Base-by-base conservation (phyloP, 2,329 filamentous ascomycete genomes). In the Ophiocordyceps camponoti-floridani region DNA sequence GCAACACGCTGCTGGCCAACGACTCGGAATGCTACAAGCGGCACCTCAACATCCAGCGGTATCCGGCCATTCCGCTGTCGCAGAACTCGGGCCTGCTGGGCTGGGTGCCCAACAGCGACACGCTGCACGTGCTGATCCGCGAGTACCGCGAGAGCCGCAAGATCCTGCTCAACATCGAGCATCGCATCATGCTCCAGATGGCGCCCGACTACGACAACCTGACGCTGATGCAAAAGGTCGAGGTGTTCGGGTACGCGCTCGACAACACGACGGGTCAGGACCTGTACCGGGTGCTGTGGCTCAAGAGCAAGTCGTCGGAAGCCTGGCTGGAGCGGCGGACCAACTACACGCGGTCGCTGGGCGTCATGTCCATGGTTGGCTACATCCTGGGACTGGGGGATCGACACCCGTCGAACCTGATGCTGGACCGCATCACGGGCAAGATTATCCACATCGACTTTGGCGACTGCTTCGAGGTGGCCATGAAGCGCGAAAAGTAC, bases 301-400 rank as follows among this genome's bases (percentile, higher is more conserved):
- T 99, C 53, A 98, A 98, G 75, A 94, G 86, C 58, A 95, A 95
- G 70, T 94, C 84, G 49, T 95, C 89, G 0, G 91, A 99, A 62
- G 83, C 89, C 2, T 99, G 91, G 91, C 78, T 99, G 31, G 91
- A 96, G 62, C 77, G 91, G 40, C 82, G 91, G 44, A 98, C 93
- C n/a, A 98, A 94, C 59, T 99, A 98, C 65, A 98, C 91, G 16
- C 82, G 91, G 47, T 96, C 89, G 1, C 72, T 98, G 2, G 91
- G 86, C 53, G 91, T 98, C 55, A 99, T 98, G 91, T 95, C 87
- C n/a, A 98, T 99, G 87, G 91, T 96, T n/a, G 91, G 91, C 50
- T 99, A 99, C 62, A 96, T 99, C 51, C 77, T 99, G 19, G 93
- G 91, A 48, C 71, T 99, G 13, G 91, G 91, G 45, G 91, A 99